phyloP scores from a whole-genome alignment of 805 yeast species.

The Cyberlindnera japonica region DNA sequence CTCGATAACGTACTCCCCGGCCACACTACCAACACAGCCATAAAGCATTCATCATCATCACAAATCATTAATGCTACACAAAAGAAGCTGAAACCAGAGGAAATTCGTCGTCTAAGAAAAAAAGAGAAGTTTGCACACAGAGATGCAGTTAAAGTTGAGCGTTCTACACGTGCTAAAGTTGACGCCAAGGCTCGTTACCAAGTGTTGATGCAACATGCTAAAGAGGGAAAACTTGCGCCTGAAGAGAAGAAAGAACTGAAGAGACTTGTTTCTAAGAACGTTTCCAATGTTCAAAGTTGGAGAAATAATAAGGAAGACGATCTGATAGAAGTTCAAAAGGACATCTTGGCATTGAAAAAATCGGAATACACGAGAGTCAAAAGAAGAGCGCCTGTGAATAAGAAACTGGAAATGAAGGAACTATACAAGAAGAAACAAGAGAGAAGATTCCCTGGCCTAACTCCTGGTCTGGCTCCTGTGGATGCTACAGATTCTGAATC shows the following conservation, averaged over 20 bases:
- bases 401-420: slow-evolving; percentile 28
- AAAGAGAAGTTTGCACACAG: slow-evolving; percentile 31
- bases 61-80: slow-evolving; percentile 38
- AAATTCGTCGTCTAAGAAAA: slow-evolving; percentile 32
- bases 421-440: slow-evolving; percentile 29
- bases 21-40: slow-evolving; percentile 15
- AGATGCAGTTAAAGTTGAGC: slow-evolving; percentile 20
- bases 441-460: slow-evolving; percentile 53
- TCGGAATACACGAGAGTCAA: slow-evolving; percentile 31
- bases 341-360: slow-evolving; percentile 41
- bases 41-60: slow-evolving; percentile 31
- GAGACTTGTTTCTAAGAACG: slow-evolving; percentile 34
- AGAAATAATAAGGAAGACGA: slow-evolving; percentile 39
- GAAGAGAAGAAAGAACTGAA: slow-evolving; percentile 35
- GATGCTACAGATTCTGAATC: slow-evolving; percentile 53
- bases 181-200: slow-evolving; percentile 32
- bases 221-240: slow-evolving; percentile 29
- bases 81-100: slow-evolving; percentile 32
- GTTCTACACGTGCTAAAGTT: slow-evolving; percentile 24
- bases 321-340: slow-evolving; percentile 38
- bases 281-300: slow-evolving; percentile 39
- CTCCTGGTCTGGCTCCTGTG: slow-evolving; percentile 86
- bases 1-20: slow-evolving; percentile 37
- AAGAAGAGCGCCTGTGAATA: slow-evolving; percentile 15
- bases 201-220: slow-evolving; percentile 32